Percentiles rank a stretch among this genome's conserved stretches.
Evolutionary conservation across 2,329 filamentous ascomycete genomes (phyloP).

Genomic region (Capronia epimyces): DNA sequence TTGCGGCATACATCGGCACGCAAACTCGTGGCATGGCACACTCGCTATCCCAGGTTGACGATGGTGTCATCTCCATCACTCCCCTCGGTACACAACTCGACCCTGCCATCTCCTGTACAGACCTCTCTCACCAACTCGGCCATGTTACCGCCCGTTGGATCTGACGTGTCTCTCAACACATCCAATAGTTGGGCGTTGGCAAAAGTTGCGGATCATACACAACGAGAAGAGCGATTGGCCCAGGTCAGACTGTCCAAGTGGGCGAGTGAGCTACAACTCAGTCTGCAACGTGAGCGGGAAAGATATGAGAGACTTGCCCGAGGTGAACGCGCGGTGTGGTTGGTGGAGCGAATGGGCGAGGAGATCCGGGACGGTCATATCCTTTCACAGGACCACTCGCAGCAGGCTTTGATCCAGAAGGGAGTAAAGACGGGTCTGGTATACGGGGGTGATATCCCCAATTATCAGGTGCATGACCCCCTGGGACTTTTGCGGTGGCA

Average conservation of each 20-base stretch:
- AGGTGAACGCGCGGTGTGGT: slow-evolving; percentile 62
- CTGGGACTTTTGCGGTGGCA: slow-evolving; percentile 68
- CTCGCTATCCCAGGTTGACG: slow-evolving; percentile 33
- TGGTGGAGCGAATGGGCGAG: slow-evolving; percentile 61
- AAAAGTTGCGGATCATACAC: slow-evolving; percentile 55
- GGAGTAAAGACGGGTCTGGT: slow-evolving; percentile 9
- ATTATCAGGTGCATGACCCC: slow-evolving; percentile 60
- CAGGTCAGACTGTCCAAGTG: slow-evolving; percentile 73
- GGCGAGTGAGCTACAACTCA: slow-evolving; percentile 74
- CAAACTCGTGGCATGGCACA: slow-evolving; percentile 71
- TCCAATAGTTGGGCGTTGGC: slow-evolving; percentile 55
- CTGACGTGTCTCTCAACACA: slow-evolving; percentile 30
- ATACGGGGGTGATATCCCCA: slow-evolving; percentile 25
- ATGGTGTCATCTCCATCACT: slow-evolving; percentile 27
- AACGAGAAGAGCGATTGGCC: slow-evolving; percentile 56
- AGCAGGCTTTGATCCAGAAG: slow-evolving; percentile 29
- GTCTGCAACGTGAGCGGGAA: slow-evolving; percentile 66
- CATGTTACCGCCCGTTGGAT: slow-evolving; percentile 28
- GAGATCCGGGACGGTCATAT: slow-evolving; percentile 62
- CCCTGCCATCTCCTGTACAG: slow-evolving; percentile 27
- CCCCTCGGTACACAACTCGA: slow-evolving; percentile 28
- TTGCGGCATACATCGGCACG: slow-evolving; percentile 75
- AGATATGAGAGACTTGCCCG: slow-evolving; percentile 60
- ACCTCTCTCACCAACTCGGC: slow-evolving; percentile 30
- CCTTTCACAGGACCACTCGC: slow-evolving; percentile 44